Evolutionary conservation across 148 eudicot species (phyloP), one percentile per base, ranked within the genome.

Genomic region (Chenopodium berlandieri): DNA sequence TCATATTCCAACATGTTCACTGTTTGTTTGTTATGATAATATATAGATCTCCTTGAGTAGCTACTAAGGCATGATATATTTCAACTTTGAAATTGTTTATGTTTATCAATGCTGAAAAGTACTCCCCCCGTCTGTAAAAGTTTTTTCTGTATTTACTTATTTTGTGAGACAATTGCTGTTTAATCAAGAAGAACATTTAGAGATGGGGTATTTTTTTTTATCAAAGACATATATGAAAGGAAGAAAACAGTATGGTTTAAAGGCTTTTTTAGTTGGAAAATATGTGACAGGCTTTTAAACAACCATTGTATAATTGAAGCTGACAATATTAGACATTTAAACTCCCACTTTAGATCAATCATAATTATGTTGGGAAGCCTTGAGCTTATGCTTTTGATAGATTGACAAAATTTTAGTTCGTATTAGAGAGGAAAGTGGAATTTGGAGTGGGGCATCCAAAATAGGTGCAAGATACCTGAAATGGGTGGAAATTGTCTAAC

Each of bases 351-450:
- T 73, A 73, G 50, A 23, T 73, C 46, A 12, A 32, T 64, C 65
- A 32, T 50, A 20, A 70, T 22, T 46, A 67, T 48, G 17, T 20
- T 27, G 23, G 66, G 75, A 67, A n/a, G 31, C 70, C 32, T 27
- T 66, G 34, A 66, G 37, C 16, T 66, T 11, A 1, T 66, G 27
- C 27, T 23, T 66, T 12, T 63, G 56, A 25, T 78, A 50, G 46
- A 67, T 37, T 70, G 81, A 70, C 60, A 70, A 79, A 31, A 31
- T 13, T 79, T 11, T 69, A 8, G 20, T 7, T 48, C 20, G 62
- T 67, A 13, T 31, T 31, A 67, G 44, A 46, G 70, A 78, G 64
- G 58, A 67, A 67, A 60, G 62, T 68, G 46, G 63, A 77, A 30
- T 22, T n/a, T 69, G 27, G 46, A 67, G 62, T 67, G 73, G 27